Base-by-base conservation (phyloP, 2,329 filamentous ascomycete species). In the Alternaria gansuensis region DNA sequence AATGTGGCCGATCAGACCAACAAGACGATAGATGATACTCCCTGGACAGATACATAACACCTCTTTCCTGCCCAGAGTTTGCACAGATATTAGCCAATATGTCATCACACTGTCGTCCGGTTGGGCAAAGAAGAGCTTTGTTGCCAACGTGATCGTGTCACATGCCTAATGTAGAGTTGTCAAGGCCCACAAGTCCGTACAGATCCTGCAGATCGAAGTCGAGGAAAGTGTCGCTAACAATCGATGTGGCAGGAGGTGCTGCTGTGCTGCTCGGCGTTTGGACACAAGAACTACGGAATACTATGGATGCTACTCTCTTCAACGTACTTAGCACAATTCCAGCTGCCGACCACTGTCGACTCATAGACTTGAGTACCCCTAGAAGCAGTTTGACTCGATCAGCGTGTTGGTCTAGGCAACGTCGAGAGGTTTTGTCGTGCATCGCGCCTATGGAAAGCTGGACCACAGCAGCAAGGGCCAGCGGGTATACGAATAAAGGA, bases 381-480 rank as follows among this genome's bases (percentile, higher is more conserved):
- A 61, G 43, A 9, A 68, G 54, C 23, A 68, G 31, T 28, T 64
- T 65, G 10, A 68, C 58, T 8, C 63, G 43, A 14, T 68, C 65
- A 2, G 36, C 50, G 33, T 68, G 65, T 43, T 68, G 63, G n/a
- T 59, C 63, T 33, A 68, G n/a, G 34, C 65, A 66, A 26, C 31
- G 5, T 6, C 51, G 40, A 3, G 40, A 13, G 9, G 33, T 55
- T 36, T 49, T 51, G 14, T 51, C 41, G 26, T 66, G 65, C 13
- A 60, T 53, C 3, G 84, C 84, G 85, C 91, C 93, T 51, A 88
- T 88, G 63, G 88, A 91, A 90, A 71, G 58, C 44, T 71, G 63
- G 5, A 71, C 66, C 17, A 69, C 57, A 21, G 66, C 59, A 26
- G 56, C 59, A 10, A 71, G 61, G 31, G 65, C 67, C 13, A 70